Base-by-base conservation (phyloP, 306 rosid genomes). In the Bauhinia variegata region DNA sequence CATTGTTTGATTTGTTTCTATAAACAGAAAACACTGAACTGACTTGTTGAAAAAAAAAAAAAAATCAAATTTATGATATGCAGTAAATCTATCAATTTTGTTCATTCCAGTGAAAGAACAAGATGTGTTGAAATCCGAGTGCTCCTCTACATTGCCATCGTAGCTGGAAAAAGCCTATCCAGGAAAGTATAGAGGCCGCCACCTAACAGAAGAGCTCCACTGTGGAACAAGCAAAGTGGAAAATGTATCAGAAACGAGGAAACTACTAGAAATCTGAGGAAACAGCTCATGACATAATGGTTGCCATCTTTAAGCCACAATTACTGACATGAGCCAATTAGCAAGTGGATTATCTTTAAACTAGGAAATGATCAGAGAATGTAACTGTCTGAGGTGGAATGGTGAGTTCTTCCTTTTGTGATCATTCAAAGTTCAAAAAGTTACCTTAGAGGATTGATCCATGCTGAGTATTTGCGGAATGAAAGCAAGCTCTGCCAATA, bases 381-480 rank as follows among this genome's bases (percentile, higher is more conserved):
- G 18, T 13, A 13, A 46, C 5, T 16, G 54, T n/a, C 19, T 15
- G 14, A 37, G 23, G 30, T 13, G 12, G 17, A 23, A 54, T 30
- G 30, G 18, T 5, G 16, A 49, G 62, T 19, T 36, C 14, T 30
- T 54, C 71, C 54, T 47, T 44, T 57, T 12, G 33, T 12, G 50
- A 43, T 42, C 8, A 65, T 15, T 19, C 8, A 51, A 44, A 23
- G 43, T 54, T 67, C 31, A 13, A 57, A 47, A 66, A 56, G 38
- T 62, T 78, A 89, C 97, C 97, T 88, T 58, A 84, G 54, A 42
- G 95, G 98, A 80, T 93, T 93, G 79, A 93, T 93, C 97, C 96
- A 88, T 34, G 96, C 81, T 10, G 98, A 93, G 79, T 78, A 88
- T 80, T 89, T 88, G 73, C 96, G 96, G 61, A 93, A 88, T 5